These are phyloP conservation scores for Aspergillus sp. DNA, from an alignment of 2,329 filamentous ascomycete species.

Conservation along the genomic window DNA sequence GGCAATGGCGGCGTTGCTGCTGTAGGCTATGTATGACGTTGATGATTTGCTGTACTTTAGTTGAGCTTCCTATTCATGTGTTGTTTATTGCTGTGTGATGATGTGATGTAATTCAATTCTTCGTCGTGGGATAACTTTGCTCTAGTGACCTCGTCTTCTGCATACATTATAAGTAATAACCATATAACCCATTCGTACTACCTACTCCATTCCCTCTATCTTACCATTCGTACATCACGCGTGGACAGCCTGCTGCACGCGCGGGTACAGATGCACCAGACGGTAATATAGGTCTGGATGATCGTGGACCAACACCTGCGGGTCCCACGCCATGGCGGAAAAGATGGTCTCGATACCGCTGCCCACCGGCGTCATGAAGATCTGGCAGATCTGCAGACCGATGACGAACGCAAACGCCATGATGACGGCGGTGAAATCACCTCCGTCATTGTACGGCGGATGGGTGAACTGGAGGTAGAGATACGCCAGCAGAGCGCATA, in stretches of 20 bases:
- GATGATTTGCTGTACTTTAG: background rate
- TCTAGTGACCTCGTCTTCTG: no score
- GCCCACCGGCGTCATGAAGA: slow-evolving; percentile 83
- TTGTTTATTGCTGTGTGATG: no score
- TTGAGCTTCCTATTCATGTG: background rate
- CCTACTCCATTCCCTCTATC: no score
- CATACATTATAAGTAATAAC: no score
- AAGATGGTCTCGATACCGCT: slow-evolving; percentile 93
- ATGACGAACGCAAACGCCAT: slow-evolving; percentile 86
- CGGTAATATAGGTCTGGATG: slow-evolving; percentile 78
- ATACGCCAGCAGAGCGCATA: slow-evolving; percentile 77
- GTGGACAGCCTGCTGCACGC: slow-evolving; percentile 75
- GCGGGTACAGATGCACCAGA: slow-evolving; percentile 79
- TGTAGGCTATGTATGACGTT: background rate
- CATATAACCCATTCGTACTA: no score
- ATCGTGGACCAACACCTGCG: slow-evolving; percentile 68
- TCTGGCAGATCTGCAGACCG: slow-evolving; percentile 82
- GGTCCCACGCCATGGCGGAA: slow-evolving; percentile 68
- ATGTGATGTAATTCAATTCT: no score
- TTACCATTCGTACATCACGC: slow-evolving; percentile 35
- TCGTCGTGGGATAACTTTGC: no score
- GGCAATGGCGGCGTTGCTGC: background rate
- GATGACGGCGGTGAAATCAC: slow-evolving; percentile 68
- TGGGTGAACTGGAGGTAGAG: slow-evolving; percentile 81
- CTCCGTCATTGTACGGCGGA: slow-evolving; percentile 72